Conservation (phyloP, 2,329 filamentous ascomycete genomes). For the Pezicula neosporulosa region DNA sequence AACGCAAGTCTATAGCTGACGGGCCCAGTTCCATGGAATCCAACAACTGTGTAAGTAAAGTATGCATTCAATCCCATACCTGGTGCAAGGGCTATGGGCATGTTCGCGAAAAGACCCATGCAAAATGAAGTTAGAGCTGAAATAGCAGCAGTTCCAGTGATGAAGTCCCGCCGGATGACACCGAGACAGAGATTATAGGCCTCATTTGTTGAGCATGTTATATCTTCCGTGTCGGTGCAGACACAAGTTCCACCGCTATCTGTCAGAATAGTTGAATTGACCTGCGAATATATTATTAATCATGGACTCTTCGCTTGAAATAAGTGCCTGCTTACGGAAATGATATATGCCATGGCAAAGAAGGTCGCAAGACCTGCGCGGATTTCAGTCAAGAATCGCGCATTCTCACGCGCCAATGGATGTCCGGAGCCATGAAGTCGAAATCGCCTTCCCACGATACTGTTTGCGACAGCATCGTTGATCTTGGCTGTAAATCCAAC, state of each 20-base stretch:
- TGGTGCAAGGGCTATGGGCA: constrained; percentile 64
- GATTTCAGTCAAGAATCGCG: constrained; percentile 77
- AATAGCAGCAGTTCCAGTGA: constrained; percentile 82
- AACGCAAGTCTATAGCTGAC: constrained; percentile 73
- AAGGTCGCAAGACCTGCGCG: constrained; percentile 77
- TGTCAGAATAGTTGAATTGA: constrained; percentile 27
- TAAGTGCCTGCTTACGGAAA: constrained; percentile 53
- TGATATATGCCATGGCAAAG: constrained; percentile 70
- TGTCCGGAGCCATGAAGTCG: constrained; percentile 76
- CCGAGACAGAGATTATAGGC: constrained; percentile 59
- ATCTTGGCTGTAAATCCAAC: constrained; percentile 4
- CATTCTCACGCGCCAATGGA: constrained; percentile 48
- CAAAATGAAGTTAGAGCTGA: constrained; percentile 71
- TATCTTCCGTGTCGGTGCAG: constrained; percentile 43
- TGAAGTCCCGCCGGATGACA: constrained; percentile 57
- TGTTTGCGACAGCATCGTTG: constrained; percentile 47
- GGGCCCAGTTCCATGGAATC: constrained; percentile 66
- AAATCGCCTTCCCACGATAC: constrained; percentile 68
- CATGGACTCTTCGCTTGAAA: no score
- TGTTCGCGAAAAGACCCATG: constrained; percentile 77
- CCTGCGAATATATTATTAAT: background rate
- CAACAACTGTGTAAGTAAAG: constrained; percentile 73
- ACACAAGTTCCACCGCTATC: constrained; percentile 74
- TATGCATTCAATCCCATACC: constrained; percentile 82
- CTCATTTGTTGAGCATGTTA: constrained; percentile 15